Evolutionary conservation across 352 stramenopile genomes (phyloP).

Genomic region (Phytophthora brassicae): DNA sequence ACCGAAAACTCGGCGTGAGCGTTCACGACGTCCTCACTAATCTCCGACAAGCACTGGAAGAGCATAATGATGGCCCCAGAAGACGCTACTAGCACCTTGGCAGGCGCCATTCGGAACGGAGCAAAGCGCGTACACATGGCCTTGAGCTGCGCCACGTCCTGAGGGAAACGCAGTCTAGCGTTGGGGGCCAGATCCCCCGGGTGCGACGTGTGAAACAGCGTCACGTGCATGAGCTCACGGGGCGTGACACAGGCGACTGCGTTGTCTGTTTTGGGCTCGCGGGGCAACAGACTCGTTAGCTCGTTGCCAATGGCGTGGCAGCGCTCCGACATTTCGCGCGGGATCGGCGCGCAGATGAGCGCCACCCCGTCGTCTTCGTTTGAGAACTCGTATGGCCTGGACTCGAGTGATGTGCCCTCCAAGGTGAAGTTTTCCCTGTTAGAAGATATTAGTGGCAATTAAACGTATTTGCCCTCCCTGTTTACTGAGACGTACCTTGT

Average conservation of each 20-base stretch:
- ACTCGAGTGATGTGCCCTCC: slow-evolving; percentile 37
- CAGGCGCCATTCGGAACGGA: slow-evolving; percentile 46
- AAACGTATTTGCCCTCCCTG: background rate
- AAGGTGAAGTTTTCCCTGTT: slow-evolving; percentile 38
- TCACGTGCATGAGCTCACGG: slow-evolving; percentile 75
- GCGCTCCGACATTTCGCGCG: slow-evolving; percentile 34
- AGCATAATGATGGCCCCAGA: slow-evolving; percentile 73
- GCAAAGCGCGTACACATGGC: slow-evolving; percentile 39
- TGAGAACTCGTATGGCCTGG: slow-evolving; percentile 53
- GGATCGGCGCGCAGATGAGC: slow-evolving; percentile 53
- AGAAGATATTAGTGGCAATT: background rate
- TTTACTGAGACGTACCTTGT: slow-evolving; percentile 32
- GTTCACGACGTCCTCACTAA: slow-evolving; percentile 23
- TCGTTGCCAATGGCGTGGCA: slow-evolving; percentile 45
- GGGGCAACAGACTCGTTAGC: slow-evolving; percentile 46
- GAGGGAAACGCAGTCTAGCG: slow-evolving; percentile 32
- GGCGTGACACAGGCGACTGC: slow-evolving; percentile 62
- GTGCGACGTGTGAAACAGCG: slow-evolving; percentile 79
- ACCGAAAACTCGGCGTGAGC: slow-evolving; percentile 52
- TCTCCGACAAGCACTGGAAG: slow-evolving; percentile 43
- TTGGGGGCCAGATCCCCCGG: slow-evolving; percentile 53
- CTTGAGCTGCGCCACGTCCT: slow-evolving; percentile 50
- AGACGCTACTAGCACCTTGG: slow-evolving; percentile 57
- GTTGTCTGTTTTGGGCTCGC: slow-evolving; percentile 30
- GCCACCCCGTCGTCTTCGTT: slow-evolving; percentile 46